Conservation (phyloP, 2,329 filamentous ascomycete species). For the Verticillium zaregamsianum region DNA sequence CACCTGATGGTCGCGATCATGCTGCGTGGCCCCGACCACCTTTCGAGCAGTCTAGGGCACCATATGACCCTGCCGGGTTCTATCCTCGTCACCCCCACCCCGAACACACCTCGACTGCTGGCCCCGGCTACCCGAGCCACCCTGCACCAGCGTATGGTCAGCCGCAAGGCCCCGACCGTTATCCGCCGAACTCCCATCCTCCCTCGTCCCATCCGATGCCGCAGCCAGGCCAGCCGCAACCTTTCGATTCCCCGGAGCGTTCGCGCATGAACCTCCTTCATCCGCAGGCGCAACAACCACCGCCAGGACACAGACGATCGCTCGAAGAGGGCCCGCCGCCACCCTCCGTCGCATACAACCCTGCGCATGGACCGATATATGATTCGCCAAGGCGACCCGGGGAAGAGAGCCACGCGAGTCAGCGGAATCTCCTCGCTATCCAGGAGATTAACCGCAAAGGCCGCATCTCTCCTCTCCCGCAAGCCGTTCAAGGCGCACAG, state of each 20-base stretch:
- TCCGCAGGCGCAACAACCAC: constrained; percentile 26
- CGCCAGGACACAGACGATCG: constrained; percentile 33
- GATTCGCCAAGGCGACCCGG: constrained; percentile 37
- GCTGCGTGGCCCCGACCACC: constrained; percentile 23
- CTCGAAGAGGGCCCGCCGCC: constrained; percentile 46
- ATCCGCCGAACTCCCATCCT: constrained; percentile 17
- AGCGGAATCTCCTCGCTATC: constrained; percentile 63
- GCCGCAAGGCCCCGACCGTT: constrained; percentile 18
- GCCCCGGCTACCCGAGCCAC: constrained; percentile 32
- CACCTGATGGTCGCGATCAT: constrained; percentile 25
- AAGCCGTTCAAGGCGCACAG: constrained; percentile 90
- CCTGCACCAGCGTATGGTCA: constrained; percentile 27
- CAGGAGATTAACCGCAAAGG: constrained; percentile 80
- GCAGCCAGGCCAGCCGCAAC: constrained; percentile 14
- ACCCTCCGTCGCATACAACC: constrained; percentile 45
- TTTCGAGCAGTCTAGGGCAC: constrained; percentile 36
- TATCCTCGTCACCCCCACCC: constrained; percentile 37
- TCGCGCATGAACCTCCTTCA: constrained; percentile 18
- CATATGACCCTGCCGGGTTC: constrained; percentile 37
- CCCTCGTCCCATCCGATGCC: constrained; percentile 17
- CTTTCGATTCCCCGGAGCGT: constrained; percentile 23
- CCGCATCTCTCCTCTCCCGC: constrained; percentile 81
- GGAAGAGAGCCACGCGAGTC: constrained; percentile 39
- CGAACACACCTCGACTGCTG: constrained; percentile 43
- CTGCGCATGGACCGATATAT: constrained; percentile 35